A percentile compares a stretch with the other conserved stretches of the same genome.
These are phyloP conservation scores for Phytopythium vexans DNA, from an alignment of 352 stramenopile species.

Conservation along the genomic window DNA sequence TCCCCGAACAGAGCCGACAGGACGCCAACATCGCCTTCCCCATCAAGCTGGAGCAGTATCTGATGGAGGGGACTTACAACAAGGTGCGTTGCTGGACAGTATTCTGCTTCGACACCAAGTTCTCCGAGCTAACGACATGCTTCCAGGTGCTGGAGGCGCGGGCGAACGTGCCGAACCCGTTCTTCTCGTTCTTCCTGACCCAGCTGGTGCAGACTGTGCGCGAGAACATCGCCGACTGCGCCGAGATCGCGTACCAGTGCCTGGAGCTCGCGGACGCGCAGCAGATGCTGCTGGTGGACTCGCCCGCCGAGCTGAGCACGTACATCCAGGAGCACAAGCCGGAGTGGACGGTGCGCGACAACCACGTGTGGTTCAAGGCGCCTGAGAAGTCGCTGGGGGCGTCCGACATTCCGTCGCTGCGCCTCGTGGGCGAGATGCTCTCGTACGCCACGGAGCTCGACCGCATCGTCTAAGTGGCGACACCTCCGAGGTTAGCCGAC, in stretches of 20 bases:
- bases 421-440: slow-evolving; percentile 93
- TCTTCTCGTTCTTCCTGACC: slow-evolving; percentile 94
- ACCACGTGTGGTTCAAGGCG: slow-evolving; percentile 89
- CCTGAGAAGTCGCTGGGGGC: slow-evolving; percentile 83
- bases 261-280: slow-evolving; percentile 85
- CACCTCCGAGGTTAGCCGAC: background rate
- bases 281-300: slow-evolving; percentile 93
- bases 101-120: background rate
- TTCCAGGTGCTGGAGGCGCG: slow-evolving; percentile 76
- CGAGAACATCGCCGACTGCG: slow-evolving; percentile 95
- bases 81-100: slow-evolving; percentile 42
- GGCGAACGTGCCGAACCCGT: slow-evolving; percentile 87
- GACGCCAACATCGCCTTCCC: slow-evolving; percentile 87
- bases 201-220: slow-evolving; percentile 93
- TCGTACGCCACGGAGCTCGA: slow-evolving; percentile 96
- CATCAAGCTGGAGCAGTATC: slow-evolving; percentile 89
- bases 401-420: slow-evolving; percentile 92
- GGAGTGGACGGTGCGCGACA: slow-evolving; percentile 89
- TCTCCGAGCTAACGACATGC: slow-evolving; percentile 11
- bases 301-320: slow-evolving; percentile 62
- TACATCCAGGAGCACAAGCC: slow-evolving; percentile 89
- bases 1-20: slow-evolving; percentile 76
- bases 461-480: slow-evolving; percentile 78
- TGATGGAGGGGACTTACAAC: slow-evolving; percentile 94
- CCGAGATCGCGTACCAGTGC: slow-evolving; percentile 92